Evolutionary conservation across 768 basidiomycete species (phyloP).

Genomic region (Dioszegia crocea): DNA sequence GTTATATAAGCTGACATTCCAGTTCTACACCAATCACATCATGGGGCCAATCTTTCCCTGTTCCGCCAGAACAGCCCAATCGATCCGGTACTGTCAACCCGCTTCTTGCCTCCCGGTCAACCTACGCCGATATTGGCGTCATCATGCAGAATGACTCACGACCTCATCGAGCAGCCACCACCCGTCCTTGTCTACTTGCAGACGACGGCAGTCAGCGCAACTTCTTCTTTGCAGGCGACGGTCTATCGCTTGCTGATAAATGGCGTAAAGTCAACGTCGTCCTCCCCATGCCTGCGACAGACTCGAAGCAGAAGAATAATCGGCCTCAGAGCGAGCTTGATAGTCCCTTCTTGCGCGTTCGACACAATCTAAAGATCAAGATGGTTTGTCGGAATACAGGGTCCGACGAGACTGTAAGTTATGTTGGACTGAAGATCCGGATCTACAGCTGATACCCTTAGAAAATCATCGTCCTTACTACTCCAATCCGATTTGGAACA

Average conservation of each 20-base stretch:
- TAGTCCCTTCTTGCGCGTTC: constrained; percentile 40
- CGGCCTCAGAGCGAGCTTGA: constrained; percentile 38
- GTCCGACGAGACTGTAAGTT: constrained; percentile 17
- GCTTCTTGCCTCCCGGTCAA: constrained; percentile 30
- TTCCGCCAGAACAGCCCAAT: constrained; percentile 40
- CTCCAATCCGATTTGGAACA: constrained; percentile 45
- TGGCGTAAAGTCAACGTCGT: constrained; percentile 47
- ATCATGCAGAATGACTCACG: constrained; percentile 14
- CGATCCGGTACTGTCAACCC: constrained; percentile 18
- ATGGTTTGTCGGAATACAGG: constrained; percentile 30
- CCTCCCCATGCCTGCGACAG: constrained; percentile 40
- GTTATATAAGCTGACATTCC: neutral
- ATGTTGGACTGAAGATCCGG: neutral
- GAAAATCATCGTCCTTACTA: constrained; percentile 40
- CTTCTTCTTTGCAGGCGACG: constrained; percentile 43
- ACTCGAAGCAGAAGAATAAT: constrained; percentile 5
- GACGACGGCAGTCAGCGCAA: constrained; percentile 44
- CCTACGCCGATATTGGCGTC: constrained; percentile 19
- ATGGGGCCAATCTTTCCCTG: constrained; percentile 31
- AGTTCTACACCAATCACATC: constrained; percentile 30
- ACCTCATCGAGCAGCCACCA: constrained; percentile 9
- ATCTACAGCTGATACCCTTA: constrained; percentile 2
- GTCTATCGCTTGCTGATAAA: constrained; percentile 35
- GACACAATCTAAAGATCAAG: constrained; percentile 44
- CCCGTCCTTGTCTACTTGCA: constrained; percentile 27